Conservation (phyloP, 2,329 filamentous ascomycete species). For the Drechslerella dactyloides region DNA sequence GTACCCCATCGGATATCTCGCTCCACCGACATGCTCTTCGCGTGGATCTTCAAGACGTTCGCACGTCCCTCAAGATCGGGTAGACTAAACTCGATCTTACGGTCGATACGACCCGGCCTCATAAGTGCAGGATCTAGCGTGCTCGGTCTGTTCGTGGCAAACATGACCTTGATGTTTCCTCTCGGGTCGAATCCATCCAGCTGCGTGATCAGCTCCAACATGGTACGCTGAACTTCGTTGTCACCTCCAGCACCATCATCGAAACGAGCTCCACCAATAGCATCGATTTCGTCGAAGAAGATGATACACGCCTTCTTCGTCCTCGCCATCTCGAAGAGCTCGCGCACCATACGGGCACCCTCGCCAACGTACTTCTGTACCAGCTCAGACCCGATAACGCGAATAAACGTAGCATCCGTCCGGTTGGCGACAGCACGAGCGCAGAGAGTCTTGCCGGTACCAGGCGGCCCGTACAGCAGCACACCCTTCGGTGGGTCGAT, state of each 20-base stretch:
- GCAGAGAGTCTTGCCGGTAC: slow-evolving; percentile 98
- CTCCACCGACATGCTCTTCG: slow-evolving; percentile 99
- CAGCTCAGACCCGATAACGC: slow-evolving; percentile 95
- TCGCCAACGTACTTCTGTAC: slow-evolving; percentile 99
- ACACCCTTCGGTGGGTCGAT: slow-evolving; percentile 99
- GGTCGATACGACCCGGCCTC: slow-evolving; percentile 94
- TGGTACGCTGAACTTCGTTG: slow-evolving; percentile 96
- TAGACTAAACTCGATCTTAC: slow-evolving; percentile 98
- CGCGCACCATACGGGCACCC: slow-evolving; percentile 95
- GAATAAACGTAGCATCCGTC: slow-evolving; percentile 97
- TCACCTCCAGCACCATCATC: slow-evolving; percentile 96
- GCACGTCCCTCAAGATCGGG: slow-evolving; percentile 96
- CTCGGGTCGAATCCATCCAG: slow-evolving; percentile 94
- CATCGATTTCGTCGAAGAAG: slow-evolving; percentile 99
- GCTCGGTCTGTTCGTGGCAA: slow-evolving; percentile 94
- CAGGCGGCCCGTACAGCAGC: slow-evolving; percentile 91
- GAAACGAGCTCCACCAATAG: slow-evolving; percentile 92
- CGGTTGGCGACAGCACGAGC: slow-evolving; percentile 95
- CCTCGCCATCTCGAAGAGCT: slow-evolving; percentile 98
- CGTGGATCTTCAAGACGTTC: slow-evolving; percentile 97
- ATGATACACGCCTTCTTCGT: slow-evolving; percentile 99
- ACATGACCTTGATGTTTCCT: slow-evolving; percentile 99
- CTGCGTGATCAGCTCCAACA: slow-evolving; percentile 97
- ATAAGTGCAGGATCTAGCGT: slow-evolving; percentile 96
- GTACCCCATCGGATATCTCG: slow-evolving; percentile 86